Conservation (phyloP, 1,284 basidiomycete genomes). For the Trametes sp. region DNA sequence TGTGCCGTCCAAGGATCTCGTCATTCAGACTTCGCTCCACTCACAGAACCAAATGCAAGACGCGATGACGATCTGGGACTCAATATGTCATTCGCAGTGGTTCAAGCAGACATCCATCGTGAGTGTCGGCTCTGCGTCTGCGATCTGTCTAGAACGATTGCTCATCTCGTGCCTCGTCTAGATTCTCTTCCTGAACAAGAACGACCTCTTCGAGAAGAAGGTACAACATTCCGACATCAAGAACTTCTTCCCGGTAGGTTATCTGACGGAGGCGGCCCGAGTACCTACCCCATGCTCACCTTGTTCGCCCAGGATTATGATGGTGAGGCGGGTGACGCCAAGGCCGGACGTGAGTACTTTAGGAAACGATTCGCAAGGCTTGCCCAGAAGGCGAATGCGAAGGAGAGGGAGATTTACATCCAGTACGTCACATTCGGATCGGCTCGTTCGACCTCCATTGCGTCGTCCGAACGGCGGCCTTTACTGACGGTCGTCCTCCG, state of each 20-base stretch:
- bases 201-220: slow-evolving; percentile 89
- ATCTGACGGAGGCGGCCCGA: background rate
- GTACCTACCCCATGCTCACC: slow-evolving; percentile 11
- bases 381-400: slow-evolving; percentile 82
- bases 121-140: slow-evolving; percentile 36
- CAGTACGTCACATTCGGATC: slow-evolving; percentile 63
- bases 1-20: background rate
- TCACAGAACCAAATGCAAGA: slow-evolving; percentile 96
- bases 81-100: slow-evolving; percentile 93
- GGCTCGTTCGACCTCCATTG: slow-evolving; percentile 1
- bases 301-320: slow-evolving; percentile 69
- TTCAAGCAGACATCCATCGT: slow-evolving; percentile 92
- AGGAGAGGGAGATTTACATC: slow-evolving; percentile 91
- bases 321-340: slow-evolving; percentile 71
- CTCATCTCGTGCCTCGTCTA: slow-evolving; percentile 39
- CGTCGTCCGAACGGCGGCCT: background rate
- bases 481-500: slow-evolving; percentile 21
- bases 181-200: slow-evolving; percentile 94
- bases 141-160: background rate
- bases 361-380: slow-evolving; percentile 84
- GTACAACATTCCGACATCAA: slow-evolving; percentile 84
- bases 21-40: background rate
- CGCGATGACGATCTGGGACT: slow-evolving; percentile 95
- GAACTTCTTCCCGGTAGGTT: slow-evolving; percentile 82
- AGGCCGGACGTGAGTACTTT: slow-evolving; percentile 89